These are phyloP conservation scores for Mucor plumbeus DNA, from an alignment of 371 early-diverging fungal species.

Conservation along the genomic window DNA sequence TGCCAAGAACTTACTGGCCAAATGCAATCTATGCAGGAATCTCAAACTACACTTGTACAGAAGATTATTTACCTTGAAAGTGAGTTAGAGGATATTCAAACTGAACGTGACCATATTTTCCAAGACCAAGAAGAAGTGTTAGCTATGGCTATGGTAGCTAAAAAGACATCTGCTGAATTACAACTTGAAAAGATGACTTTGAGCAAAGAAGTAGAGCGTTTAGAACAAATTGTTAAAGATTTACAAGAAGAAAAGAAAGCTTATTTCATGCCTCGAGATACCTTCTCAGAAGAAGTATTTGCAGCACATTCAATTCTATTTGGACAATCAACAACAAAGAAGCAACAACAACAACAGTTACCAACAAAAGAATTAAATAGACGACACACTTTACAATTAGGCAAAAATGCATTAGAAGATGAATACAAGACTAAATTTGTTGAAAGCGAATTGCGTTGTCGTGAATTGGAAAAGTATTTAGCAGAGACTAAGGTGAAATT, in stretches of 20 bases:
- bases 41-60: constrained; percentile 20
- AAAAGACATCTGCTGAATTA: constrained; percentile 46
- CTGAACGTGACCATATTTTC: constrained; percentile 40
- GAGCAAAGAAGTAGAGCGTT: constrained; percentile 38
- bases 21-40: constrained; percentile 27
- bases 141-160: constrained; percentile 45
- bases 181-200: constrained; percentile 44
- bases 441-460: constrained; percentile 53
- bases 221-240: constrained; percentile 30
- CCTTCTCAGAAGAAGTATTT: constrained; percentile 56
- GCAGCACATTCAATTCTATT: constrained; percentile 46
- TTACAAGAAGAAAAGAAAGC: constrained; percentile 49
- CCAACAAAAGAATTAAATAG: constrained; percentile 7
- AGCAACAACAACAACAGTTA: background rate
- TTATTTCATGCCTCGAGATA: constrained; percentile 44
- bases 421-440: constrained; percentile 46
- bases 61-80: constrained; percentile 33
- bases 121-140: constrained; percentile 43
- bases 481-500: constrained; percentile 56
- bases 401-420: constrained; percentile 11
- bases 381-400: constrained; percentile 30
- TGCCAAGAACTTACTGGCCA: constrained; percentile 39
- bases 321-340: constrained; percentile 15
- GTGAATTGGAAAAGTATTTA: constrained; percentile 53
- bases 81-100: constrained; percentile 35